These are phyloP conservation scores for Closterium sp. DNA, from an alignment of 139 green algal genomes.

Conservation along the genomic window DNA sequence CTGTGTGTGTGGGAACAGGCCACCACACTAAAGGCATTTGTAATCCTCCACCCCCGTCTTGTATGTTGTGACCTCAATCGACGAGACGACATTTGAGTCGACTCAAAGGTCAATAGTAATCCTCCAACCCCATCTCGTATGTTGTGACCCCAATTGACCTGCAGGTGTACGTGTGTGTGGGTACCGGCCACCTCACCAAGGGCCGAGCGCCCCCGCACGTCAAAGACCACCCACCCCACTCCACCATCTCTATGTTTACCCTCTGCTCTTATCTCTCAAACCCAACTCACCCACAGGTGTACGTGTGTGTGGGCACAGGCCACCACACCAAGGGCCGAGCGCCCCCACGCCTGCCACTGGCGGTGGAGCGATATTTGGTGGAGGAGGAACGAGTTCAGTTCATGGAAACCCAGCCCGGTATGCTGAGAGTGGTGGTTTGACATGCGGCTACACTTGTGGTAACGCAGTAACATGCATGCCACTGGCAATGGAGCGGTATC, in stretches of 20 bases:
- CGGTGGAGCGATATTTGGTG: slow-evolving; percentile 45
- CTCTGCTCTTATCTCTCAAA: not conserved
- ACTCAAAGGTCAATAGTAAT: too few relatives aligned
- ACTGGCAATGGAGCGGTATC: slow-evolving; percentile 21
- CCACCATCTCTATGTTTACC: too few relatives aligned
- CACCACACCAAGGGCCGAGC: slow-evolving; percentile 53
- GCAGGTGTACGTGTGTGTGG: slow-evolving; percentile 52
- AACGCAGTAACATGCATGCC: too few relatives aligned
- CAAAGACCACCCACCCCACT: not conserved
- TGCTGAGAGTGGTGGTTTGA: slow-evolving; percentile 35
- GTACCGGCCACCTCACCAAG: slow-evolving; percentile 53
- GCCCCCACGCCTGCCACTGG: slow-evolving; percentile 42
- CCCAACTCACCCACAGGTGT: slow-evolving; percentile 14
- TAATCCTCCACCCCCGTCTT: too few relatives aligned
- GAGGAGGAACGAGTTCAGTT: slow-evolving; percentile 39
- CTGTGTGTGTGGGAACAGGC: too few relatives aligned
- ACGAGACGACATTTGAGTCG: too few relatives aligned
- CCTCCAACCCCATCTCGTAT: not conserved
- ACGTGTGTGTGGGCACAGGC: slow-evolving; percentile 54
- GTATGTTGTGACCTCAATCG: too few relatives aligned
- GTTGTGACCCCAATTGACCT: too few relatives aligned
- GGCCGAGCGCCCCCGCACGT: not conserved
- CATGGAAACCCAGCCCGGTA: slow-evolving; percentile 39
- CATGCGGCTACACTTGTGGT: too few relatives aligned
- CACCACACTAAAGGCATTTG: too few relatives aligned